Conservation (phyloP, 2,329 filamentous ascomycete species). For the Aphanoascus verrucosus region DNA sequence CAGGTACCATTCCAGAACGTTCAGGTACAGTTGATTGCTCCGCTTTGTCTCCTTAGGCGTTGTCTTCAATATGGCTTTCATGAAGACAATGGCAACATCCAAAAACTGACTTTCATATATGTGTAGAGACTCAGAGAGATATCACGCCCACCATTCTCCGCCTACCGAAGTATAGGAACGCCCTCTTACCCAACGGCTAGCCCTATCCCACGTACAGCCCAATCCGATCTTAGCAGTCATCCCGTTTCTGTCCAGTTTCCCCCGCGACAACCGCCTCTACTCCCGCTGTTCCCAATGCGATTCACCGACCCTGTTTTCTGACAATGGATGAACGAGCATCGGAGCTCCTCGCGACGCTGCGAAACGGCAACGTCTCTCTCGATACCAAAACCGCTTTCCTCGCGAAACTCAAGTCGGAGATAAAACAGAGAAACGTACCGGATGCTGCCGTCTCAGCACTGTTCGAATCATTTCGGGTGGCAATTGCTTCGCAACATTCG, state of each 20-base stretch:
- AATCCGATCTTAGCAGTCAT: not conserved
- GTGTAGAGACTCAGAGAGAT: too few relatives aligned
- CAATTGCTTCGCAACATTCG: slow-evolving; percentile 65
- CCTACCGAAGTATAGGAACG: too few relatives aligned
- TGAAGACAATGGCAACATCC: too few relatives aligned
- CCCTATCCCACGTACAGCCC: not conserved
- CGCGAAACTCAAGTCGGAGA: slow-evolving; percentile 68
- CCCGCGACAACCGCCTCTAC: not conserved
- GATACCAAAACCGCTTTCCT: slow-evolving; percentile 62
- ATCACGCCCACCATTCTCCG: too few relatives aligned
- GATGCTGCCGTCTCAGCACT: slow-evolving; percentile 58
- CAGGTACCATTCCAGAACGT: too few relatives aligned
- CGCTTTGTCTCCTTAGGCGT: too few relatives aligned
- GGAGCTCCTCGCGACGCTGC: slow-evolving; percentile 44
- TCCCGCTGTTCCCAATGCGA: slow-evolving; percentile 13
- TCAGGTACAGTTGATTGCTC: too few relatives aligned
- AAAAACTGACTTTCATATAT: too few relatives aligned
- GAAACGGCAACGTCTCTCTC: slow-evolving; percentile 54
- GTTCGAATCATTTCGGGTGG: slow-evolving; percentile 70
- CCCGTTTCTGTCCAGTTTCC: not conserved
- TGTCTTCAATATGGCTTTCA: too few relatives aligned
- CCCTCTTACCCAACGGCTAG: not conserved
- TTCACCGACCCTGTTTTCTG: slow-evolving; percentile 11
- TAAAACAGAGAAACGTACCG: slow-evolving; percentile 86
- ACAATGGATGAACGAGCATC: slow-evolving; percentile 49